Base-by-base conservation (phyloP, 176 grass and related monocot species). In the Triticum turgidum region DNA sequence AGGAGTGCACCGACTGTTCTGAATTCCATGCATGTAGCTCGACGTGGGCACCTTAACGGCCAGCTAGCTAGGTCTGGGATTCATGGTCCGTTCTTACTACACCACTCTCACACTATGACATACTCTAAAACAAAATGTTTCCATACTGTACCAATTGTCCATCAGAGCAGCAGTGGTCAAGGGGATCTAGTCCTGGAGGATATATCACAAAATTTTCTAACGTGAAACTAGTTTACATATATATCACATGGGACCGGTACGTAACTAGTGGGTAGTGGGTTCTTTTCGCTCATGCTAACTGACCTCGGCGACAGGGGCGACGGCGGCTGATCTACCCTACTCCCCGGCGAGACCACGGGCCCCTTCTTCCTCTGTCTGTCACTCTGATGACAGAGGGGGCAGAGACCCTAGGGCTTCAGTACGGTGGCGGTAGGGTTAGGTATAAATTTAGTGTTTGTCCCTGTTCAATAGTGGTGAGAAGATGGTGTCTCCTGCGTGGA, bases 41-140 rank as follows among this genome's bases (percentile, higher is more conserved):
- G 88, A 85, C 25, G 27, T 77, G 88, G 69, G 88, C 88, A 69
- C 61, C 77, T 18, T 35, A 76, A 76, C 69, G 61, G 24, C 69
- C 34, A 45, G 21, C 66, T 21, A 68, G 14, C 27, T 7, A 58
- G 17, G 17, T 58, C 18, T 59, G 54, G 1, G 1, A 59, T 59
- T 59, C 6, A 68, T 68, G 30, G 27, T 12, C 3, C 65, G 44
- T 14, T 49, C 45, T 49, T 67, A 14, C 65, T 17, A 33, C 3
- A 11, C 29, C 34, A 8, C 65, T 34, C 65, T 68, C 13, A 17
- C 65, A 59, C 18, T 59, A 59, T 17, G 7, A 7, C 6, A 59
- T 59, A 58, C 15, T 56, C 52, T 58, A 59, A 59, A 59, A 59
- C 54, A 59, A 59, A 59, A 59, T 59, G 54, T 59, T 59, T 59